phyloP scores from a whole-genome alignment of 2,329 filamentous ascomycete species.

The Pseudogymnoascus sp. region DNA sequence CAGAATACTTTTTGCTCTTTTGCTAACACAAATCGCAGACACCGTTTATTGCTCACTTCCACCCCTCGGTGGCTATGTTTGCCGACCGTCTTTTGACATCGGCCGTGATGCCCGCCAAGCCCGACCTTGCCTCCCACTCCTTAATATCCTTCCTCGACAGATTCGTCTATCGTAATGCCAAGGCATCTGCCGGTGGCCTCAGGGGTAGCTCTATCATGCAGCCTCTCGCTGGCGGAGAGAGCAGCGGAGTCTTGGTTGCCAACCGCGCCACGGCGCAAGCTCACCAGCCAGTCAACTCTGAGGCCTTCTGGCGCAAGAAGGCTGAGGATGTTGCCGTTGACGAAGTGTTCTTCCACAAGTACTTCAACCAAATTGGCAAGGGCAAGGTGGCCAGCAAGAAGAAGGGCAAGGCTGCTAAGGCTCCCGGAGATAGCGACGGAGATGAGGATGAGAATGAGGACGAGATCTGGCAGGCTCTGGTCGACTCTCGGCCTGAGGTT shows the following conservation, averaged over 20 bases:
- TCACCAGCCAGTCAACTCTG: slow-evolving; percentile 66
- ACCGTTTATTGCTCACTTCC: slow-evolving; percentile 74
- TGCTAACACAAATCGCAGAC: slow-evolving; percentile 29
- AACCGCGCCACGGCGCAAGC: slow-evolving; percentile 36
- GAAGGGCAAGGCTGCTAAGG: slow-evolving; percentile 48
- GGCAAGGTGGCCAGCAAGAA: slow-evolving; percentile 44
- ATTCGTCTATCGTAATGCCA: slow-evolving; percentile 95
- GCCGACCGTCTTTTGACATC: slow-evolving; percentile 62
- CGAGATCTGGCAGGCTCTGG: slow-evolving; percentile 86
- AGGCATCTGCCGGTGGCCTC: slow-evolving; percentile 50
- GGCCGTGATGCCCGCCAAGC: slow-evolving; percentile 70
- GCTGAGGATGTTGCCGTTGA: slow-evolving; percentile 79
- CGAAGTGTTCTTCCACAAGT: slow-evolving; percentile 96
- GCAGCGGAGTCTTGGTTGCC: slow-evolving; percentile 51
- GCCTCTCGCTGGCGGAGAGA: slow-evolving; percentile 61
- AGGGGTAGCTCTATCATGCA: slow-evolving; percentile 95
- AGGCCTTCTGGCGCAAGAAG: slow-evolving; percentile 86
- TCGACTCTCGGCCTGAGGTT: slow-evolving; percentile 69
- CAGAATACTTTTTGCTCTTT: not conserved
- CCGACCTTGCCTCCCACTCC: slow-evolving; percentile 81
- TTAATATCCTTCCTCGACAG: slow-evolving; percentile 94
- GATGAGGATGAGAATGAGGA: slow-evolving; percentile 56
- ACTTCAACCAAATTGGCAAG: slow-evolving; percentile 73
- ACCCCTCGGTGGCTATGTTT: slow-evolving; percentile 84
- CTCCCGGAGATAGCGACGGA: slow-evolving; percentile 34